These are phyloP conservation scores for Cyanodermella asteris DNA, from an alignment of 2,329 filamentous ascomycete species.

Conservation along the genomic window DNA sequence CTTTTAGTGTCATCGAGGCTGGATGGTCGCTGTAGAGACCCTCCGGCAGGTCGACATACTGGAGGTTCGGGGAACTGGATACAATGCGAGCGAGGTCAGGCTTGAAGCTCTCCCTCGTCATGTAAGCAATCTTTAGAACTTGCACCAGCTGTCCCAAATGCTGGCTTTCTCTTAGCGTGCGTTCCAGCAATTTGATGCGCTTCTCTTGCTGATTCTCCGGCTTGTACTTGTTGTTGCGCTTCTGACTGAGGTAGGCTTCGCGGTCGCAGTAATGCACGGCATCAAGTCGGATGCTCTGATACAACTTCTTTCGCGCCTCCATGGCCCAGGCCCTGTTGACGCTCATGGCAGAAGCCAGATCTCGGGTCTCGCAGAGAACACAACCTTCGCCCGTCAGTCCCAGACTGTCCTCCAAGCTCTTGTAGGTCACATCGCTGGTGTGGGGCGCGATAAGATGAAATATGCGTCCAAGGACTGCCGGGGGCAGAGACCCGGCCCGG, in stretches of 20 bases:
- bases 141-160: slow-evolving; percentile 47
- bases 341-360: slow-evolving; percentile 58
- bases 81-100: slow-evolving; percentile 68
- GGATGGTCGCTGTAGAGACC: slow-evolving; percentile 68
- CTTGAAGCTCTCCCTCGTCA: slow-evolving; percentile 75
- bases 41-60: slow-evolving; percentile 76
- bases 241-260: slow-evolving; percentile 60
- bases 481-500: too few relatives aligned
- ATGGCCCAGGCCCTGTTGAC: slow-evolving; percentile 52
- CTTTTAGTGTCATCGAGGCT: slow-evolving; percentile 50
- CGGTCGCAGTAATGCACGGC: slow-evolving; percentile 83
- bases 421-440: slow-evolving; percentile 51
- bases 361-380: slow-evolving; percentile 82
- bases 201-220: slow-evolving; percentile 59
- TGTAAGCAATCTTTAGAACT: slow-evolving; percentile 78
- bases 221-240: slow-evolving; percentile 52
- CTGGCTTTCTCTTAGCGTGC: slow-evolving; percentile 59
- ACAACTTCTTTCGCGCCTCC: slow-evolving; percentile 39
- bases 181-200: slow-evolving; percentile 56
- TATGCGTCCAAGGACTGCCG: too few relatives aligned
- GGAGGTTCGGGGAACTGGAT: slow-evolving; percentile 62
- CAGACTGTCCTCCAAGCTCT: slow-evolving; percentile 61
- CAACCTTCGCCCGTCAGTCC: slow-evolving; percentile 58
- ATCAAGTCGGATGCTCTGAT: slow-evolving; percentile 79
- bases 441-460: too few relatives aligned